These are phyloP conservation scores for Sordariomycetes sp. DNA, from an alignment of 2,329 filamentous ascomycete genomes.

Conservation along the genomic window DNA sequence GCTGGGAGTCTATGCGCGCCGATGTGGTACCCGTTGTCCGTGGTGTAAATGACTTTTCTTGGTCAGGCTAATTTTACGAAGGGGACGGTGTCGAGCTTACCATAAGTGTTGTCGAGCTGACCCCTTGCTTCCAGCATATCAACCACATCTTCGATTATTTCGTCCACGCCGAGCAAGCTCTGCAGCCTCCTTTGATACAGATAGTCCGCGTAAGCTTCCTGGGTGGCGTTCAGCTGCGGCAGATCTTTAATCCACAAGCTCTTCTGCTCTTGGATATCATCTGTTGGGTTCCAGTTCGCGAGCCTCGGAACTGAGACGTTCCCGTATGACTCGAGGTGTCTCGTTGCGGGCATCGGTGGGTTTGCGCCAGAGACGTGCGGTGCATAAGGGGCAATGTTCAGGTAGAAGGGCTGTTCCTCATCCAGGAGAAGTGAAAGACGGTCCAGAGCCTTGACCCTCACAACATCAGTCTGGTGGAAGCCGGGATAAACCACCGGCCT, in stretches of 20 bases:
- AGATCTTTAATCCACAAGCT: neutral
- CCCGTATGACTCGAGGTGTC: neutral
- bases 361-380: neutral
- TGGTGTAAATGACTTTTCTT: constrained; percentile 29
- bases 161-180: constrained; percentile 15
- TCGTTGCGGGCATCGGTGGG: neutral
- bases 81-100: neutral
- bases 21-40: constrained; percentile 45
- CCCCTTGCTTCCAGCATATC: constrained; percentile 14
- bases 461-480: constrained; percentile 7
- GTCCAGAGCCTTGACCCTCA: constrained; percentile 10
- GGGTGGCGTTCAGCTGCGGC: neutral
- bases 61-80: neutral
- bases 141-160: constrained; percentile 21
- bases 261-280: constrained; percentile 1
- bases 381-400: neutral
- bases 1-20: constrained; percentile 39
- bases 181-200: neutral
- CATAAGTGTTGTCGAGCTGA: constrained; percentile 15
- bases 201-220: neutral
- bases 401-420: neutral
- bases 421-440: constrained; percentile 1
- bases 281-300: neutral
- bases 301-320: neutral
- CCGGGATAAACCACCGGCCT: constrained; percentile 4